Evolutionary conservation across 331 rosid species (phyloP).

Genomic region (Pyrus hybrid): DNA sequence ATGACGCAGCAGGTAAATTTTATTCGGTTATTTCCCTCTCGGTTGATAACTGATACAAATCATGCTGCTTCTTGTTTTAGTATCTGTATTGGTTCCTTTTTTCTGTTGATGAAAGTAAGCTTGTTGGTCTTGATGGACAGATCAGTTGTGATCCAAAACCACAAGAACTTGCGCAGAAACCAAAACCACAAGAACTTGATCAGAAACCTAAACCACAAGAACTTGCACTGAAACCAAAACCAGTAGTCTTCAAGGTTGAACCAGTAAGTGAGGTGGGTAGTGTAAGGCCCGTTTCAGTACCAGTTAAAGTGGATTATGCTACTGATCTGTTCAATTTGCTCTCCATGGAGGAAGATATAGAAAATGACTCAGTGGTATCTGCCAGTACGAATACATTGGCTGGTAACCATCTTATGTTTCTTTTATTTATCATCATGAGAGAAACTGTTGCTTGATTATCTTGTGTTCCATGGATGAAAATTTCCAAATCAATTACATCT

Average conservation of each 20-base stretch:
- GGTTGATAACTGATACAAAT: neutral
- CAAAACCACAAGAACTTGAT: neutral
- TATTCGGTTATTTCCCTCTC: neutral
- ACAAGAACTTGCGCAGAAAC: neutral
- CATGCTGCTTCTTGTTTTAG: neutral
- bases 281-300: neutral
- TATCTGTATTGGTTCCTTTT: neutral
- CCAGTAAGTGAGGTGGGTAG: neutral
- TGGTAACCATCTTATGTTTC: conserved; percentile 1
- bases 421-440: neutral
- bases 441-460: neutral
- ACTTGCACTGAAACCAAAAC: neutral
- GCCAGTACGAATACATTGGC: neutral
- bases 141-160: conserved; percentile 1
- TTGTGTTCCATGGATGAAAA: neutral
- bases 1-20: neutral
- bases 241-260: conserved; percentile 1
- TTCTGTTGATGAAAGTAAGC: neutral
- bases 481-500: neutral
- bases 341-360: neutral
- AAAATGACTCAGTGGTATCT: neutral
- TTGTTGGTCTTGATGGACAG: conserved; percentile 11
- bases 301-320: conserved; percentile 16
- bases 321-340: conserved; percentile 13
- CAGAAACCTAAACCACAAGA: neutral